phyloP scores from a whole-genome alignment of 2,329 filamentous ascomycete genomes.

The Fusarium continuum region DNA sequence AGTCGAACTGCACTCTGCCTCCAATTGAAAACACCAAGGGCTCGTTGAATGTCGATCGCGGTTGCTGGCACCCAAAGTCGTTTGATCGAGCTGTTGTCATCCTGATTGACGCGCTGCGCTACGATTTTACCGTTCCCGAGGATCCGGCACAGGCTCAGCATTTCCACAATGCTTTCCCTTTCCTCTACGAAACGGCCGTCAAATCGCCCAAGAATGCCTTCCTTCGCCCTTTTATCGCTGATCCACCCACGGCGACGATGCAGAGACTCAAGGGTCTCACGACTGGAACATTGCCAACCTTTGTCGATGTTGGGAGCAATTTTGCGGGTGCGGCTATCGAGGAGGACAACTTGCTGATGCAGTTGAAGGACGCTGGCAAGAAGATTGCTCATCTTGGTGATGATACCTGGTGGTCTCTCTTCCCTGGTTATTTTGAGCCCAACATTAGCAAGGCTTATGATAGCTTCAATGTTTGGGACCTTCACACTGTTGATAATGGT shows the following conservation, averaged over 20 bases:
- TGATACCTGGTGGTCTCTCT: constrained; percentile 94
- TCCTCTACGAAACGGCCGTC: constrained; percentile 84
- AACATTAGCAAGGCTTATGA: constrained; percentile 90
- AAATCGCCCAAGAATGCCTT: constrained; percentile 83
- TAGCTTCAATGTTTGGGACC: constrained; percentile 97
- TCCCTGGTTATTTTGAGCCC: constrained; percentile 90
- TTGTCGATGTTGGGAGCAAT: constrained; percentile 92
- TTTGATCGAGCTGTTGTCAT: constrained; percentile 93
- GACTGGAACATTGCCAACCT: constrained; percentile 93
- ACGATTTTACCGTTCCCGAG: constrained; percentile 91
- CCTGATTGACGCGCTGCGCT: constrained; percentile 91
- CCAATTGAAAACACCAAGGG: constrained; percentile 66
- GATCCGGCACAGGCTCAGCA: constrained; percentile 52
- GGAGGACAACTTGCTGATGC: constrained; percentile 80
- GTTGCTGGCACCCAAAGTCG: constrained; percentile 96
- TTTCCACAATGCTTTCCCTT: constrained; percentile 88
- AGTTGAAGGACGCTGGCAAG: constrained; percentile 72
- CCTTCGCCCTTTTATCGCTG: constrained; percentile 92
- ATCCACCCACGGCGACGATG: constrained; percentile 92
- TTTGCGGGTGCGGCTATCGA: constrained; percentile 96
- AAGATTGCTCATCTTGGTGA: constrained; percentile 94
- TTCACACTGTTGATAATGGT: constrained; percentile 96
- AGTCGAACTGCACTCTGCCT: constrained; percentile 73
- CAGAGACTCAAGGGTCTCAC: constrained; percentile 94
- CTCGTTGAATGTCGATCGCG: constrained; percentile 61